Base-by-base conservation (phyloP, 805 yeast genomes). In the Wickerhamiella azymoides region DNA sequence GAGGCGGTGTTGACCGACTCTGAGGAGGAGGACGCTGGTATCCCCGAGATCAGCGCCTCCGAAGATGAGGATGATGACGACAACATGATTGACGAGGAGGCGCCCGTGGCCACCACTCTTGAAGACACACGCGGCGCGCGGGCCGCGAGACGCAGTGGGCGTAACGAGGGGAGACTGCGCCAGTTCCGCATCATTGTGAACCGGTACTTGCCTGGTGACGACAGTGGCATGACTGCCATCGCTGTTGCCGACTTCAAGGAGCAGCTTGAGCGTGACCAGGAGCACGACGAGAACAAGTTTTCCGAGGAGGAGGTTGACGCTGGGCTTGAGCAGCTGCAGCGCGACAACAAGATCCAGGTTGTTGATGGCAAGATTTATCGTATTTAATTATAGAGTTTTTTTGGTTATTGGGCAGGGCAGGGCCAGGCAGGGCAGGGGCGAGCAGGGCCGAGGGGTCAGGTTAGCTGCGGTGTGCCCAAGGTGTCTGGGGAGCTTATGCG, bases 111-210 rank as follows among this genome's bases (percentile, higher is more conserved):
- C 10, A 35, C 24, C 2, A 26, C 32, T 2, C 26, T 11, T 5
- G 19, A n/a, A 21, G 24, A 21, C 19, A 10, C 41, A 11, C 39
- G 33, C 11, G 43, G 40, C 13, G 18, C 14, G 21, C 47, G 40
- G 19, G 39, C 33, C 19, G 32, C 18, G 28, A 25, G 40, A 10
- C 54, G 57, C 47, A 19, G 41, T 26, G 27, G 24, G 10, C 52
- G 2, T 53, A 45, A 44, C 47, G 45, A 25, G 52, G 52, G 36
- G 41, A 48, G 26, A 58, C 55, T 28, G 69, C 67, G 10, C 61
- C 61, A 9, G 67, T 78, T 16, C 74, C 82, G 3, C 68, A 69
- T 2, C 66, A 71, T 16, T 67, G 84, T 68, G 10, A 65, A 73
- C 17, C 76, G 79, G 1, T 61, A 59, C 19, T 61, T 76, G 37